Evolutionary conservation across 2,329 filamentous ascomycete genomes (phyloP).

Genomic region (Aurifilum marmelostoma): DNA sequence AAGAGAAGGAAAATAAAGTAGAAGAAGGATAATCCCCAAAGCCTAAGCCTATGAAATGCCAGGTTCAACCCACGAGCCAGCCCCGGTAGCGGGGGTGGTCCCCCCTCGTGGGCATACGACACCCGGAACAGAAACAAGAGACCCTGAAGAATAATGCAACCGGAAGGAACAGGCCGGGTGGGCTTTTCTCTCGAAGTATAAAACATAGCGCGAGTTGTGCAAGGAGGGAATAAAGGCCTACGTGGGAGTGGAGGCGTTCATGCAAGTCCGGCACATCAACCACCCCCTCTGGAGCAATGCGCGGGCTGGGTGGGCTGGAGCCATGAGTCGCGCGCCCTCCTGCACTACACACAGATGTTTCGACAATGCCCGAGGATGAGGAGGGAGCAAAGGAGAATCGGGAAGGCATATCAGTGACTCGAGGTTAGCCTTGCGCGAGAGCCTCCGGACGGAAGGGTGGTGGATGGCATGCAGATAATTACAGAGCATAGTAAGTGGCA

Average conservation of each 20-base stretch:
- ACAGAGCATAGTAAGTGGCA: neutral
- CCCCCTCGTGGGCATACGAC: neutral
- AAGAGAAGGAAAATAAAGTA: neutral
- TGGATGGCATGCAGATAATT: too few relatives aligned
- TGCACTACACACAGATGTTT: neutral
- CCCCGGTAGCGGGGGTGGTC: neutral
- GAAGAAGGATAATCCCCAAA: neutral
- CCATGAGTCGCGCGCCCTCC: neutral
- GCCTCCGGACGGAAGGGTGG: neutral
- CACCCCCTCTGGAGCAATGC: neutral
- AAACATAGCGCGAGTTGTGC: too few relatives aligned
- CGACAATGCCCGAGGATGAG: neutral
- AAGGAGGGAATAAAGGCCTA: too few relatives aligned
- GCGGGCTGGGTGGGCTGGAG: neutral
- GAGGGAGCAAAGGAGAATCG: neutral
- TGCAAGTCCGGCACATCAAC: neutral
- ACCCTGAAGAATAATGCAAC: neutral
- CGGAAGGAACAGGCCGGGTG: neutral
- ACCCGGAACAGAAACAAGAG: neutral
- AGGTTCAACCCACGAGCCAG: neutral
- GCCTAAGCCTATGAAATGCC: neutral
- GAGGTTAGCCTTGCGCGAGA: neutral
- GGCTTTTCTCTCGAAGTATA: too few relatives aligned
- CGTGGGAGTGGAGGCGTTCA: neutral
- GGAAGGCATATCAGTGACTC: neutral